A percentile compares a stretch with the other conserved stretches of the same genome.
These are phyloP conservation scores for Fusarium armeniacum DNA, from an alignment of 2,329 filamentous ascomycete genomes.

Conservation along the genomic window DNA sequence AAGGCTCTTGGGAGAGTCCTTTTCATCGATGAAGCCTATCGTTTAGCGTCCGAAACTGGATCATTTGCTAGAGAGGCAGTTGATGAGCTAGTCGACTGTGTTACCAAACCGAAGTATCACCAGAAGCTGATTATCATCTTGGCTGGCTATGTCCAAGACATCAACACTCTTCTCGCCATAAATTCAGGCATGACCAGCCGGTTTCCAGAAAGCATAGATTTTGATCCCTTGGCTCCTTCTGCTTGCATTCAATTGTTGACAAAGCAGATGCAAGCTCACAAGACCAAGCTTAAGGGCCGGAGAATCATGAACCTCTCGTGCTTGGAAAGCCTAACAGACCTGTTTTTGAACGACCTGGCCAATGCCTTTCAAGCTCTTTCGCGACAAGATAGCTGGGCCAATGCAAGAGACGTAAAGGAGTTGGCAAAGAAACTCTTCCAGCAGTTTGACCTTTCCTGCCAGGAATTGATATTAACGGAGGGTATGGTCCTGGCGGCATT, in stretches of 20 bases:
- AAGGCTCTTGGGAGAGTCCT: slow-evolving; percentile 75
- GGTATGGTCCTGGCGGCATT: slow-evolving; percentile 34
- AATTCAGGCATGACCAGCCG: slow-evolving; percentile 75
- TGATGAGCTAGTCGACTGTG: slow-evolving; percentile 66
- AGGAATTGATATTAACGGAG: slow-evolving; percentile 39
- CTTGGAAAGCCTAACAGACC: slow-evolving; percentile 37
- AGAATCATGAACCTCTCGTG: slow-evolving; percentile 47
- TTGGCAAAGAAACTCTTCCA: slow-evolving; percentile 66
- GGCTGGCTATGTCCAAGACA: slow-evolving; percentile 76
- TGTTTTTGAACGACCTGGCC: slow-evolving; percentile 33
- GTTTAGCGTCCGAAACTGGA: slow-evolving; percentile 60
- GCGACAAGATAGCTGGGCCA: slow-evolving; percentile 68
- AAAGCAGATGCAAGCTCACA: slow-evolving; percentile 57
- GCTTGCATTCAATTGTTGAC: slow-evolving; percentile 58
- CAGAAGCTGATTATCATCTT: slow-evolving; percentile 75
- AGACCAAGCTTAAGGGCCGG: slow-evolving; percentile 33
- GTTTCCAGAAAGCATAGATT: slow-evolving; percentile 73
- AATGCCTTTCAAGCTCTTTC: slow-evolving; percentile 58
- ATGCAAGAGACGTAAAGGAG: slow-evolving; percentile 72
- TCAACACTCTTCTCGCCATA: slow-evolving; percentile 71
- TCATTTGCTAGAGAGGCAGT: slow-evolving; percentile 69
- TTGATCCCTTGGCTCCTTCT: slow-evolving; percentile 60
- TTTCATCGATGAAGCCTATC: slow-evolving; percentile 80
- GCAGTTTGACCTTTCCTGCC: slow-evolving; percentile 37
- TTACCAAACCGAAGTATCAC: slow-evolving; percentile 69